Evolutionary conservation across 2,329 filamentous ascomycete genomes (phyloP), one percentile per base, ranked within the genome.

Genomic region (Grosmannia clavigera): DNA sequence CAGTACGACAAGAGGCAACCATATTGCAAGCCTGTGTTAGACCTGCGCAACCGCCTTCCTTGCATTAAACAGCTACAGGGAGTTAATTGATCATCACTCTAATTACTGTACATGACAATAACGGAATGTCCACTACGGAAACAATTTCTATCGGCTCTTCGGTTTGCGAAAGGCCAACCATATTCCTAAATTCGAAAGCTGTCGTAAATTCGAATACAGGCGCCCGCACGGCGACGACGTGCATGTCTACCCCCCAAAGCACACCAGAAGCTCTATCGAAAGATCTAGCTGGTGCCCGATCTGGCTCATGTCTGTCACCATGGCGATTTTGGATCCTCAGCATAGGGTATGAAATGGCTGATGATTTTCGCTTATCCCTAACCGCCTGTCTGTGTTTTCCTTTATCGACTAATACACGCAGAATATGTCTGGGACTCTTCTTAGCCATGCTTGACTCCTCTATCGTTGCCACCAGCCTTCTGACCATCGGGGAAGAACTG

Each of bases 361-460:
- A 22, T 3, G 19, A 35, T 52, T 56, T 12, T 57, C 27, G 53
- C 5, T n/a, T 57, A 48, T 22, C 10, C 4, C 19, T 33, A n/a
- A 9, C 33, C n/a, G 25, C 25, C 25, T 35, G 14, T 11, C 14
- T 29, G 22, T 3, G 7, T 12, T n/a, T 35, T 5, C 3, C 22
- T 1, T 25, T 33, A 33, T 38, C 16, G 10, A 19, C 53, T 57
- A 4, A 58, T 46, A 12, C 50, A 40, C 11, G 11, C 25, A 82
- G 78, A 19, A 69, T 81, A 16, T 76, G 73, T 25, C 68, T 78
- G 6, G 81, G 81, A 3, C 73, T 84, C 0, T 81, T 83, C 58
- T 74, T 85, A 55, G 79, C 82, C 33, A 76, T 83, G 65, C 68
- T 83, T n/a, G 81, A 84, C 67, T 77, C 78, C 1, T 81, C 81